Evolutionary conservation across 108 stramenopile genomes (phyloP).

Genomic region (Skeletonema menzelii): DNA sequence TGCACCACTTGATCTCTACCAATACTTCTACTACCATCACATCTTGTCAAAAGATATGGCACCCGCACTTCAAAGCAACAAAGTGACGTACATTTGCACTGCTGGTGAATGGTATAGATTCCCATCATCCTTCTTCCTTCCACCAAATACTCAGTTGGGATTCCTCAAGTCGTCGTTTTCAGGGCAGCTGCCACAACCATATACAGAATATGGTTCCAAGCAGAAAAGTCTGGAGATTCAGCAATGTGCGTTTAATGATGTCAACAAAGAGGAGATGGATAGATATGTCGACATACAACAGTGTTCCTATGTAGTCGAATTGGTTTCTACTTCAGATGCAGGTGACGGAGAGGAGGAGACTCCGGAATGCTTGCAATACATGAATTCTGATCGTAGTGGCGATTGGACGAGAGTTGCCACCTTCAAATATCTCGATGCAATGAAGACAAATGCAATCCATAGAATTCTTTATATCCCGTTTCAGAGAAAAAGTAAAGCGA

Average conservation of each 20-base stretch:
- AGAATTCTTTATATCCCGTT: constrained; percentile 48
- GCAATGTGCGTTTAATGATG: constrained; percentile 74
- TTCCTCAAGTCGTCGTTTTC: constrained; percentile 87
- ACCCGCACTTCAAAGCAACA: neutral
- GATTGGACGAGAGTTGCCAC: constrained; percentile 29
- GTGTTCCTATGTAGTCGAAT: constrained; percentile 83
- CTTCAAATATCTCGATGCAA: constrained; percentile 29
- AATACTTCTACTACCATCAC: constrained; percentile 31
- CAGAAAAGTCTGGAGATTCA: constrained; percentile 18
- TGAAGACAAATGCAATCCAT: constrained; percentile 24
- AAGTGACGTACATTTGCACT: constrained; percentile 65
- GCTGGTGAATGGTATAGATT: constrained; percentile 98
- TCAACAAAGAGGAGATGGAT: constrained; percentile 69
- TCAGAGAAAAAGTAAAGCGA: constrained; percentile 8
- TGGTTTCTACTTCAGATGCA: constrained; percentile 29
- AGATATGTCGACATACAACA: constrained; percentile 51
- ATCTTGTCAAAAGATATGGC: neutral
- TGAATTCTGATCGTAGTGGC: constrained; percentile 24
- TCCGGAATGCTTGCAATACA: constrained; percentile 44
- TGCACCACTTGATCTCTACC: constrained; percentile 75
- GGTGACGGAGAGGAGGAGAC: neutral
- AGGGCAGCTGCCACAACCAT: constrained; percentile 93
- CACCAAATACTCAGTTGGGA: constrained; percentile 55
- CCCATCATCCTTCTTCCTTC: constrained; percentile 90
- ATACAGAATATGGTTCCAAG: constrained; percentile 59